These are phyloP conservation scores for Petunia hybrid DNA, from an alignment of 305 asterid species.

Conservation along the genomic window DNA sequence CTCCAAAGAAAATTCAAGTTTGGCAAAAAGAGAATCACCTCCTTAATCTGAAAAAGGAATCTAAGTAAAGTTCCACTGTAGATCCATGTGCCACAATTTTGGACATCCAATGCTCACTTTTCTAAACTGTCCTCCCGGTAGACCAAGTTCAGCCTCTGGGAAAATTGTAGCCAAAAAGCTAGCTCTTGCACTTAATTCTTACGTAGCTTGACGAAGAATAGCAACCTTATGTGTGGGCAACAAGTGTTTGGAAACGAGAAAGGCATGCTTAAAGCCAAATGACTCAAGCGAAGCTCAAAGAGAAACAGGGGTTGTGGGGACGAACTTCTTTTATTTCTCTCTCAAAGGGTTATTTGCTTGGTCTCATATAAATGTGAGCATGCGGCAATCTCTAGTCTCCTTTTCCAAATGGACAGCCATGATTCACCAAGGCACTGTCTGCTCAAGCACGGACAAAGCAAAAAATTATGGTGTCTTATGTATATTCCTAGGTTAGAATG, in stretches of 20 bases:
- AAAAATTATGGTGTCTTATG: background rate
- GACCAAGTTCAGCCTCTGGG: background rate
- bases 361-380: background rate
- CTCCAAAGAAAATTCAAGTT: background rate
- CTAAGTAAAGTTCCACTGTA: background rate
- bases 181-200: constrained; percentile 15
- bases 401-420: background rate
- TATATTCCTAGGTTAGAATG: background rate
- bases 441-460: background rate
- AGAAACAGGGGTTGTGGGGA: background rate
- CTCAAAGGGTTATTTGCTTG: background rate
- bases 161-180: background rate
- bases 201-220: background rate
- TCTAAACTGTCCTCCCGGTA: background rate
- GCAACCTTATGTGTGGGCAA: background rate
- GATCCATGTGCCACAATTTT: background rate
- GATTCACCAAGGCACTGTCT: background rate
- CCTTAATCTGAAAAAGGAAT: background rate
- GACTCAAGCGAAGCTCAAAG: constrained; percentile 12
- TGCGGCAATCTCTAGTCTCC: constrained; percentile 4
- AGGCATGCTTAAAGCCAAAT: background rate
- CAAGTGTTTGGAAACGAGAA: constrained; percentile 11
- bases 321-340: constrained; percentile 17
- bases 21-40: constrained; percentile 23
- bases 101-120: background rate